Base-by-base conservation (phyloP, 2,329 filamentous ascomycete genomes). In the Colletotrichum brevisporum region DNA sequence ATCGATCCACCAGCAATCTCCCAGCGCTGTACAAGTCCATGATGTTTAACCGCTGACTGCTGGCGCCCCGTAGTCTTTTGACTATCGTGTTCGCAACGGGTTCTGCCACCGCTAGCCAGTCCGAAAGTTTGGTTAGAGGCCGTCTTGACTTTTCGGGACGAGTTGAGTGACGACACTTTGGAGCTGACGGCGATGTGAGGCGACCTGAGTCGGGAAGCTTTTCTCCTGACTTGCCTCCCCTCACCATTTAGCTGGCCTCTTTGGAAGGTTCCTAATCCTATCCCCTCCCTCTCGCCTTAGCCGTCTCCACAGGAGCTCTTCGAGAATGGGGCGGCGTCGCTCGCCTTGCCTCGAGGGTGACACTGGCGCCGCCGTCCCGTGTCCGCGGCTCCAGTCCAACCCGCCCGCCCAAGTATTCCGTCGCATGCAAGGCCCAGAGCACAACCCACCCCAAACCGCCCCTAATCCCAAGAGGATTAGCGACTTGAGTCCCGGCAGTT, bases 361-460 rank as follows among this genome's bases (percentile, higher is more conserved):
- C 62, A 69, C 66, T 63, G 56, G 66, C 62, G 51, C 54, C 62
- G 50, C 39, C 61, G 43, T 60, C 62, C 66, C 66, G 66, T 55
- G 54, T 55, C 61, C 55, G 43, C 48, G 47, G 53, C 36, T 36
- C 48, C 48, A 41, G 43, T 13, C 26, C 43, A 50, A 45, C 41
- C 41, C 41, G 41, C 41, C 52, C 47, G 59, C 54, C 50, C 55
- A 66, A 45, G 50, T 62, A 36, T 66, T 65, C 50, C 60, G 53
- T 64, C 54, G 18, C 31, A 58, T 65, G 61, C 54, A 55, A 65
- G 65, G 36, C 59, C 52, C 31, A 65, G 61, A 31, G 43, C 43
- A 21, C 55, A 52, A 54, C 43, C 48, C 48, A 48, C 55, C 41
- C 31, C 21, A 60, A n/a, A 13, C 36, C 43, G 55, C 31, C 63